phyloP scores from a whole-genome alignment of 495 filamentous ascomycete genomes.

The Daldinia caldariorum region DNA sequence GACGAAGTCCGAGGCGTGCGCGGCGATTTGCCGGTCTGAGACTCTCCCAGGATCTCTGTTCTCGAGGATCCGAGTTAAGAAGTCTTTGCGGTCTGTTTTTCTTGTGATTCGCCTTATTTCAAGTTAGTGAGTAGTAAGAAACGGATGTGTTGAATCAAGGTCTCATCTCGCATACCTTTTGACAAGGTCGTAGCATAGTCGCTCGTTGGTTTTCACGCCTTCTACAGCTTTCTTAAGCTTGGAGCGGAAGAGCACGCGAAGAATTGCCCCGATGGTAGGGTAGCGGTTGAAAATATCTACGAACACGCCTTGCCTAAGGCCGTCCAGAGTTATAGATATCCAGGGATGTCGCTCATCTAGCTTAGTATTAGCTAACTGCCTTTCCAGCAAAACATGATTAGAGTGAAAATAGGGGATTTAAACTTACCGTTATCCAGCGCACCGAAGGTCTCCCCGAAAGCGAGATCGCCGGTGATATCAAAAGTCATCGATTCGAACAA shows the following conservation, averaged over 20 bases:
- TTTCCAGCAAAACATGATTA: too few relatives aligned
- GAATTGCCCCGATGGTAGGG: conserved; percentile 1
- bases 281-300: conserved; percentile 20
- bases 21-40: conserved; percentile 37
- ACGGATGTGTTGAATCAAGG: not conserved
- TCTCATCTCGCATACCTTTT: conserved; percentile 30
- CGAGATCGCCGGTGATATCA: conserved; percentile 60
- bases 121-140: not conserved
- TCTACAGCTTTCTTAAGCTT: conserved; percentile 11
- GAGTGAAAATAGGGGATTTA: not conserved
- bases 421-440: conserved; percentile 52
- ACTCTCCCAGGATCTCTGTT: conserved; percentile 31
- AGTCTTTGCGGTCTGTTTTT: conserved; percentile 35
- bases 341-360: conserved; percentile 52
- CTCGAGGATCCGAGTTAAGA: conserved; percentile 37
- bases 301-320: conserved; percentile 46
- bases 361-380: not conserved
- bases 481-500: conserved; percentile 48
- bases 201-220: conserved; percentile 30
- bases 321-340: conserved; percentile 51
- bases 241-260: conserved; percentile 18
- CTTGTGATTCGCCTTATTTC: conserved; percentile 19
- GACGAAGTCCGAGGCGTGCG: conserved; percentile 42
- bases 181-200: conserved; percentile 26
- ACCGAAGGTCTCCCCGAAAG: conserved; percentile 61